phyloP scores from a whole-genome alignment of 208 protist species.

The Leishmania tropica region DNA sequence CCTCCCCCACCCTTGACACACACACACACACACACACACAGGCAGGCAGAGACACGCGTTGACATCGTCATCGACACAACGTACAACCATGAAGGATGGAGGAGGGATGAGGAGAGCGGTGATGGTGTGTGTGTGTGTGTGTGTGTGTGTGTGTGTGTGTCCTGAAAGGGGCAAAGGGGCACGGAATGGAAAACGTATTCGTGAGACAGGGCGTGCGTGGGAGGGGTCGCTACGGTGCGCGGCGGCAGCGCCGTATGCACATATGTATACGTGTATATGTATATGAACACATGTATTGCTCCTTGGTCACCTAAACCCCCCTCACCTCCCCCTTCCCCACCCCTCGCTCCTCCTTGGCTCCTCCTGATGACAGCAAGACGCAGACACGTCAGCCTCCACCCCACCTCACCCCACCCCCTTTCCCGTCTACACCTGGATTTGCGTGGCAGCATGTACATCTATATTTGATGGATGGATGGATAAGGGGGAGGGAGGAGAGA shows the following conservation, averaged over 20 bases:
- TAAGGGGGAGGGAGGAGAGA: neutral
- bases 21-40: too few relatives aligned
- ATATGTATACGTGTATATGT: neutral
- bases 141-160: neutral
- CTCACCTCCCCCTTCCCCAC: too few relatives aligned
- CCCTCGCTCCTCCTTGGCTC: neutral
- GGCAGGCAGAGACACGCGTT: too few relatives aligned
- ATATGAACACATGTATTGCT: neutral
- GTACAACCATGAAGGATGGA: too few relatives aligned
- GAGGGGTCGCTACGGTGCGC: too few relatives aligned
- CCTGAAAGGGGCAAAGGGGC: too few relatives aligned
- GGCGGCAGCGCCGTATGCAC: neutral
- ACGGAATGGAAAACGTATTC: too few relatives aligned
- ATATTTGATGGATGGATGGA: neutral
- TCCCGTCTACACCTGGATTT: neutral
- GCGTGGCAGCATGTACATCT: neutral
- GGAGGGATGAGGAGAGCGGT: too few relatives aligned
- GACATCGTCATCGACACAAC: too few relatives aligned
- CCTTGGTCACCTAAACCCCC: neutral
- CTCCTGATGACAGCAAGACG: neutral
- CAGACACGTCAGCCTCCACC: too few relatives aligned
- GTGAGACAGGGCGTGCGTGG: too few relatives aligned
- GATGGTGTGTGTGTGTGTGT: neutral
- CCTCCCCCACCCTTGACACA: neutral
- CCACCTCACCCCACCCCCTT: neutral